These are phyloP conservation scores for Pichia sp. DNA, from an alignment of 1,139 yeast species.

Conservation along the genomic window DNA sequence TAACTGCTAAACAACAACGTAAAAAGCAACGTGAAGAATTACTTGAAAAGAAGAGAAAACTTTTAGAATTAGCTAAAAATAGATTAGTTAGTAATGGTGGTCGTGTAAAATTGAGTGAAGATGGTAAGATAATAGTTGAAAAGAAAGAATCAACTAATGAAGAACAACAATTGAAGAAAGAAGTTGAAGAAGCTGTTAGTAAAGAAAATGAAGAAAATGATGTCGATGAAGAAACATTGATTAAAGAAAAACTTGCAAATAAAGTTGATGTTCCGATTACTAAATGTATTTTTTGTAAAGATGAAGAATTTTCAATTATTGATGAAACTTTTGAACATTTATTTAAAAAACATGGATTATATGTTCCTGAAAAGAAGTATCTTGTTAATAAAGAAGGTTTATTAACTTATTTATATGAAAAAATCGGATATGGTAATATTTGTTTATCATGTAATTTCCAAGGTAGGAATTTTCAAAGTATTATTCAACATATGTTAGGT, in stretches of 20 bases:
- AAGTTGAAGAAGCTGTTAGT: constrained; percentile 18
- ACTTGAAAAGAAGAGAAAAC: constrained; percentile 52
- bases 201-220: constrained; percentile 23
- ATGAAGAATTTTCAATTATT: constrained; percentile 33
- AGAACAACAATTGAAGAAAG: constrained; percentile 14
- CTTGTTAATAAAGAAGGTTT: constrained; percentile 67
- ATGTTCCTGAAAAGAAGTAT: constrained; percentile 74
- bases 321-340: constrained; percentile 72
- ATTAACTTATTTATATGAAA: constrained; percentile 68
- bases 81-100: constrained; percentile 41
- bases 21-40: constrained; percentile 60
- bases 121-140: constrained; percentile 20
- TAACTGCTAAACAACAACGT: constrained; percentile 59
- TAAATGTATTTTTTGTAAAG: constrained; percentile 73
- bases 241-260: constrained; percentile 51
- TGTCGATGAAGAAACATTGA: constrained; percentile 39
- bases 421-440: constrained; percentile 77
- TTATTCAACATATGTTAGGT: constrained; percentile 80
- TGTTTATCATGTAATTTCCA: constrained; percentile 81
- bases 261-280: constrained; percentile 67
- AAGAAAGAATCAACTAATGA: constrained; percentile 15
- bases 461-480: constrained; percentile 78
- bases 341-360: constrained; percentile 74
- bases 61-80: constrained; percentile 55
- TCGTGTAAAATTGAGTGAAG: constrained; percentile 24